Evolutionary conservation across 164 flowering plant species (phyloP), one percentile per base, ranked within the genome.

Genomic region (Vitis labrusca): DNA sequence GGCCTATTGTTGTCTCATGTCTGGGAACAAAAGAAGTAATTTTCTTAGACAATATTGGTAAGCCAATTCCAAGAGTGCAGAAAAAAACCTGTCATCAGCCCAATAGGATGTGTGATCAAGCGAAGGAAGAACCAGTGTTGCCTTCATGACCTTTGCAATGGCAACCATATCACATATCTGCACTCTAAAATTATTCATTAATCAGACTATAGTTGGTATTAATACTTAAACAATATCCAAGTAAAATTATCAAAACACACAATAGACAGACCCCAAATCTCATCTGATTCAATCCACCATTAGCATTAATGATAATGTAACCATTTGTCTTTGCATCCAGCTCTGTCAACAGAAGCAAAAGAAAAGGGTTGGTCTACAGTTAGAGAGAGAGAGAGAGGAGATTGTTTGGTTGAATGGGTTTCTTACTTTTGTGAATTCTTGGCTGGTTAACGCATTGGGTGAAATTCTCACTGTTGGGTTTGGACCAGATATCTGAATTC

Each of bases 101-200:
- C 99, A 96, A 68, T 83, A 96, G 50, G 99, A 96, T 47, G 90
- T 78, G 75, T 96, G 99, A 76, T 96, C 99, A 71, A 96, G 97
- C n/a, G 95, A 88, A 66, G 99, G 99, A 81, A 96, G 96, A 59
- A 96, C 98, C 61, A 96, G 93, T 59, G 97, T 91, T n/a, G 99
- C 98, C 85, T 93, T 96, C 96, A 90, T 83, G 59, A 96, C 71
- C 80, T 91, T 93, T 70, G 98, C 99, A 74, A 93, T 76, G 61
- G 98, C 97, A 78, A 96, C 99, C 98, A 93, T 93, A 83, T 96
- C 99, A 64, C 99, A 96, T 50, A 96, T 92, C 99, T 96, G 98
- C 95, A 89, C 78, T 77, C 79, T 71, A 87, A 79, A 79, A 83
- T 67, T 52, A 72, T 81, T 65, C 49, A 73, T 70, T 64, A 61